Conservation (phyloP, 2,329 filamentous ascomycete species). For the Exophiala oligosperma region DNA sequence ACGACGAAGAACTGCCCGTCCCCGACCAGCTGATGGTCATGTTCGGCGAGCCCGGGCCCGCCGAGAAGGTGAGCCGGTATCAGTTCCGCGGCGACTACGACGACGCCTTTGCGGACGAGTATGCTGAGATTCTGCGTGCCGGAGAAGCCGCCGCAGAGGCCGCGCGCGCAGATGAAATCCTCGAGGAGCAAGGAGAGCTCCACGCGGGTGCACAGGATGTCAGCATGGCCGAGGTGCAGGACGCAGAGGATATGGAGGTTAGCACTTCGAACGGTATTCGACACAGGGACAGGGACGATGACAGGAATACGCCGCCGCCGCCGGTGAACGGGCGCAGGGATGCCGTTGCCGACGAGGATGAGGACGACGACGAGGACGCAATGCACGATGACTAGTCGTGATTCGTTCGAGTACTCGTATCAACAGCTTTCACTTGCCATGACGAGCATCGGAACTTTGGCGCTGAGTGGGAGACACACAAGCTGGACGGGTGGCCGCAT, state of each 20-base stretch:
- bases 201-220: slow-evolving; percentile 25
- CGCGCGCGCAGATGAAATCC: slow-evolving; percentile 17
- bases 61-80: slow-evolving; percentile 34
- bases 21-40: slow-evolving; percentile 54
- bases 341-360: slow-evolving; percentile 14
- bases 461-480: no score
- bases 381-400: slow-evolving; percentile 23
- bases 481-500: no score
- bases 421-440: no score
- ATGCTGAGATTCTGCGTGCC: slow-evolving; percentile 18
- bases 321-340: slow-evolving; percentile 4
- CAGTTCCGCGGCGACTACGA: slow-evolving; percentile 48
- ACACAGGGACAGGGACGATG: slow-evolving; percentile 15
- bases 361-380: slow-evolving; percentile 21
- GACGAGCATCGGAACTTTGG: no score
- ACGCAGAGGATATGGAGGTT: slow-evolving; percentile 24
- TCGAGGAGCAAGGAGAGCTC: slow-evolving; percentile 29
- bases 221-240: slow-evolving; percentile 18
- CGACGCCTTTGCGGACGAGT: slow-evolving; percentile 39
- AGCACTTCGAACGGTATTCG: slow-evolving; percentile 4
- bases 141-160: slow-evolving; percentile 26
- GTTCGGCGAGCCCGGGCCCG: slow-evolving; percentile 48
- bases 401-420: no score
- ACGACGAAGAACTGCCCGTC: slow-evolving; percentile 40
- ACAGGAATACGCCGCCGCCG: slow-evolving; percentile 7